These are phyloP conservation scores for Clavispora santaluciae DNA, from an alignment of 805 yeast genomes.

Conservation along the genomic window DNA sequence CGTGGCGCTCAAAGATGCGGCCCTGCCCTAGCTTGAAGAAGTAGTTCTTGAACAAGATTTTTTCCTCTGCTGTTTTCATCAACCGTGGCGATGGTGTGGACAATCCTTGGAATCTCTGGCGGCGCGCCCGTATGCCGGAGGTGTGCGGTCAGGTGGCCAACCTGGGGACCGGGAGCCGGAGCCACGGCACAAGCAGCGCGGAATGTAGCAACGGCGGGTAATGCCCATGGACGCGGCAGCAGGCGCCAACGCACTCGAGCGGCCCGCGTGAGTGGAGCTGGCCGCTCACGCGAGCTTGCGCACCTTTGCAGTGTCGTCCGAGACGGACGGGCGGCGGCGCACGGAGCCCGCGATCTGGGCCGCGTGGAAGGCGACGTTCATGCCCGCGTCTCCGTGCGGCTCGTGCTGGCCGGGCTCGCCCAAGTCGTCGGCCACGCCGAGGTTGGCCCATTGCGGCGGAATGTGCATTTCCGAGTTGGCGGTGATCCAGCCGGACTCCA, in stretches of 20 bases:
- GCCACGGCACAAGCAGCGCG: no score
- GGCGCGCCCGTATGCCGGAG: background rate
- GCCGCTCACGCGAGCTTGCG: background rate
- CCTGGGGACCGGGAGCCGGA: no score
- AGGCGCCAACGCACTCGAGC: no score
- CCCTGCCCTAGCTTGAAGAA: constrained; percentile 54
- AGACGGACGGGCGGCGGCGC: constrained; percentile 20
- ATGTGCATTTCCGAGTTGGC: constrained; percentile 12
- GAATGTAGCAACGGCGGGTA: no score
- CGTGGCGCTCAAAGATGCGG: constrained; percentile 23
- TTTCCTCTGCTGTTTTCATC: constrained; percentile 79
- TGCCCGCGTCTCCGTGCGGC: constrained; percentile 31
- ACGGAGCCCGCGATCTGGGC: constrained; percentile 31
- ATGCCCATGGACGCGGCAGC: no score
- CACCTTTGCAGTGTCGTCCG: constrained; percentile 1
- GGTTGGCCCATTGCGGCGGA: constrained; percentile 25
- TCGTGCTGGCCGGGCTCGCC: constrained; percentile 24
- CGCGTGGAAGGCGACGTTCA: constrained; percentile 39
- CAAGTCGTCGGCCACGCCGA: constrained; percentile 37
- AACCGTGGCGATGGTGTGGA: background rate
- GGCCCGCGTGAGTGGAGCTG: no score
- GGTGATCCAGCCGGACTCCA: constrained; percentile 12
- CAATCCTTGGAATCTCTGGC: background rate
- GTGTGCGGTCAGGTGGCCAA: no score
- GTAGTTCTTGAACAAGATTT: constrained; percentile 53